These are phyloP conservation scores for Rhazya stricta DNA, from an alignment of 257 asterid genomes.

Conservation along the genomic window DNA sequence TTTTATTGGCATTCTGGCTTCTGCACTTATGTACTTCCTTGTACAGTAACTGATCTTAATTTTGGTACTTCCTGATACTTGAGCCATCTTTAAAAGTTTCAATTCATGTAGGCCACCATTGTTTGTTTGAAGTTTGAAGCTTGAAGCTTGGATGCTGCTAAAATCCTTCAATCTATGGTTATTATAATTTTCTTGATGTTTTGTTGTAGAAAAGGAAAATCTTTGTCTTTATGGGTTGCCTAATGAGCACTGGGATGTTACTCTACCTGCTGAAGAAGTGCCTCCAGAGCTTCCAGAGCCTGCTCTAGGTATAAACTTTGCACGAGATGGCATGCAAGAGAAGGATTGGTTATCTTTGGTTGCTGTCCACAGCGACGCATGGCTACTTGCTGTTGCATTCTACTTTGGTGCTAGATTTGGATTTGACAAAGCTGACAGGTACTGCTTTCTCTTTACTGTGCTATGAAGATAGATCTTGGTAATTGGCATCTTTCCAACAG, in stretches of 20 bases:
- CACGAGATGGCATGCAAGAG: conserved; percentile 79
- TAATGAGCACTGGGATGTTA: conserved; percentile 68
- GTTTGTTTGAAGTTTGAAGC: neutral
- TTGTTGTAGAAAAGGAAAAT: conserved; percentile 61
- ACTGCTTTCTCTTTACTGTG: conserved; percentile 7
- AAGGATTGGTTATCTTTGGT: conserved; percentile 79
- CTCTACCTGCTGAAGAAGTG: conserved; percentile 78
- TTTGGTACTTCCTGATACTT: neutral
- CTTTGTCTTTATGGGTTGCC: conserved; percentile 76
- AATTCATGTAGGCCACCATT: neutral
- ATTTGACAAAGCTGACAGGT: conserved; percentile 67
- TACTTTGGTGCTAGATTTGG: conserved; percentile 76
- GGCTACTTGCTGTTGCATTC: conserved; percentile 74
- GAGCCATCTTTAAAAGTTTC: neutral
- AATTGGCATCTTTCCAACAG: neutral
- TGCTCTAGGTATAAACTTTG: conserved; percentile 75
- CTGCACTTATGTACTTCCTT: neutral
- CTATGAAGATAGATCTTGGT: neutral
- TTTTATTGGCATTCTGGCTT: neutral
- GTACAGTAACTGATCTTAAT: neutral
- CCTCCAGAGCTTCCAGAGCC: conserved; percentile 90
- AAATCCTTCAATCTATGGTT: neutral
- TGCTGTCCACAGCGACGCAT: conserved; percentile 77
- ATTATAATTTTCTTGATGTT: neutral
- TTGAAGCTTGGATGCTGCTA: neutral